Evolutionary conservation across 495 filamentous ascomycete species (phyloP).

Genomic region (Penicillium paradoxum): DNA sequence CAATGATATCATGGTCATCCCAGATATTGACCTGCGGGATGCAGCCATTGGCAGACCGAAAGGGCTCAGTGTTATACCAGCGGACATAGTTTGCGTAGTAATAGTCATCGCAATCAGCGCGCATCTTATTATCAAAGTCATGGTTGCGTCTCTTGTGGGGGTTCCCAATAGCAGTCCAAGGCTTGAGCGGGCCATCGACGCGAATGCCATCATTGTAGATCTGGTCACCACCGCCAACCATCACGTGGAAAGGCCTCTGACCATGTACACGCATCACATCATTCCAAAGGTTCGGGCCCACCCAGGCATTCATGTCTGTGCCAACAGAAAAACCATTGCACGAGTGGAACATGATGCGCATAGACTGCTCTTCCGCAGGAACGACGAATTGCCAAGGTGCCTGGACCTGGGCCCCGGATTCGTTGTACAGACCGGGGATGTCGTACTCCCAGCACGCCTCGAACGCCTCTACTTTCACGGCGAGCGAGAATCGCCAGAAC

Average conservation of each 20-base stretch:
- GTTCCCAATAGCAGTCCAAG: slow-evolving; percentile 77
- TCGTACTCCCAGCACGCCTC: slow-evolving; percentile 49
- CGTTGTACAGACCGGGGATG: slow-evolving; percentile 38
- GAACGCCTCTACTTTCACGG: slow-evolving; percentile 43
- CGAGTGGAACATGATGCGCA: slow-evolving; percentile 94
- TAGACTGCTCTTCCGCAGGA: slow-evolving; percentile 72
- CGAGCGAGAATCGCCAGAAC: slow-evolving; percentile 76
- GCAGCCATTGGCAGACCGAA: slow-evolving; percentile 74
- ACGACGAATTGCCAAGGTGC: slow-evolving; percentile 59
- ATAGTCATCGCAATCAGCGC: slow-evolving; percentile 76
- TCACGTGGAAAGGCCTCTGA: slow-evolving; percentile 80
- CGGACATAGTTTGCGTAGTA: slow-evolving; percentile 85
- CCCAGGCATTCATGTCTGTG: slow-evolving; percentile 79
- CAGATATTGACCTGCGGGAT: slow-evolving; percentile 94
- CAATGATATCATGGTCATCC: slow-evolving; percentile 92
- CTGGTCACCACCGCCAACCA: slow-evolving; percentile 94
- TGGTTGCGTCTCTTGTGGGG: slow-evolving; percentile 75
- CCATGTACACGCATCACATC: slow-evolving; percentile 71
- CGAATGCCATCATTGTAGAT: slow-evolving; percentile 92
- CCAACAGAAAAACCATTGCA: slow-evolving; percentile 96
- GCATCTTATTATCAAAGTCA: slow-evolving; percentile 67
- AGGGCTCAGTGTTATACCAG: slow-evolving; percentile 84
- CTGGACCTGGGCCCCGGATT: slow-evolving; percentile 34
- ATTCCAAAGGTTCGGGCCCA: slow-evolving; percentile 82
- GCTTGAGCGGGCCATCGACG: slow-evolving; percentile 69